Evolutionary conservation across 2,329 filamentous ascomycete genomes (phyloP), one percentile per base, ranked within the genome.

Genomic region (Aspergillaceae sp.): DNA sequence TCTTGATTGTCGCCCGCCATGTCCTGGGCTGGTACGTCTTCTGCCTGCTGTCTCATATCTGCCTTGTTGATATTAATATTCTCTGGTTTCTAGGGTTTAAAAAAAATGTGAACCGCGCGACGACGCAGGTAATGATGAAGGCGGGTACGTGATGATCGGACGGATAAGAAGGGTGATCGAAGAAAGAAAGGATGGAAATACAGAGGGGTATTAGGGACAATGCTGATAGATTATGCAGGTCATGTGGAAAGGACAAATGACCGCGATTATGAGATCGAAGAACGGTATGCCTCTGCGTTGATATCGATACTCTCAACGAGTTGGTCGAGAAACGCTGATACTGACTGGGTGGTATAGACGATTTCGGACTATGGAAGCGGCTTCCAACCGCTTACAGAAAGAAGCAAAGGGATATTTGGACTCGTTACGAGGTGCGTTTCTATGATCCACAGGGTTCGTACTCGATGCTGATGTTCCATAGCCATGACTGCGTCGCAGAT

Each of bases 91-190:
- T 61, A 86, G 84, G 84, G 55, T 91, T 89, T 75, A 89, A 92
- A 75, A 95, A 94, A 71, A 94, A 94, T 82, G 90, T 97, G 75
- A 91, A 92, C 76, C 88, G 92, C 74, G 91, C 91, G 61, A 96
- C 91, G 71, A 98, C 94, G 73, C 90, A 96, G 83, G 91, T 97
- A 52, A 96, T 98, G 88, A 97, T 98, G 91, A 98, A 98, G 79
- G 94, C 90, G 48, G 87, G 84, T 86, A 68, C 54, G 76, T 35
- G 40, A 43, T 54, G 51, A 46, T 50, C 53, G 48, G 19, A 19
- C 19, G 19, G 19, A 19, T 19, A 19, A 19, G 19, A 19, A 2
- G 19, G 19, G 19, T 19, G 19, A 19, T 19, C 19, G 19, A 19
- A 19, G 19, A 19, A 19, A 32, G 30, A 9, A 2, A 5, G 30